phyloP scores from a whole-genome alignment of 2,329 filamentous ascomycete species.

The Cladosporium sp. region DNA sequence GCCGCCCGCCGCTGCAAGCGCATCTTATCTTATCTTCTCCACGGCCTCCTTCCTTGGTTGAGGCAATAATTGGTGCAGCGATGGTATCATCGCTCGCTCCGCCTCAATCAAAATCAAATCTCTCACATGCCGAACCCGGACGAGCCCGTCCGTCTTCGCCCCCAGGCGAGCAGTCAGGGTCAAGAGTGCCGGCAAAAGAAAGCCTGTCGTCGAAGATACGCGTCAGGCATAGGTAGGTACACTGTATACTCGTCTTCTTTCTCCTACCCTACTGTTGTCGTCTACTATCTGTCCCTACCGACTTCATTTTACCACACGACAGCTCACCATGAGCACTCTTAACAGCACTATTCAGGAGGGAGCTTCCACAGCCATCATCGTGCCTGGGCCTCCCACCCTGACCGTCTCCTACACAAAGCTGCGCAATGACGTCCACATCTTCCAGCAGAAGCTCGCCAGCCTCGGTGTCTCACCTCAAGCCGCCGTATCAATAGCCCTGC shows the following conservation, averaged over 20 bases:
- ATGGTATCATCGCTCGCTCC: slow-evolving; percentile 2
- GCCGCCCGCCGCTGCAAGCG: neutral
- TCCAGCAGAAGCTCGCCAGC: slow-evolving; percentile 75
- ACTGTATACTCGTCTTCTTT: neutral
- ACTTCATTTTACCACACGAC: too few relatives aligned
- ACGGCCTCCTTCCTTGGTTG: too few relatives aligned
- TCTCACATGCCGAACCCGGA: slow-evolving; percentile 1
- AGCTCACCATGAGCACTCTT: slow-evolving; percentile 55
- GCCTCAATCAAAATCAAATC: slow-evolving; percentile 1
- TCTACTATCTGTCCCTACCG: neutral
- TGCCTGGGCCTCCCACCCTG: slow-evolving; percentile 67
- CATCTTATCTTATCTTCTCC: neutral
- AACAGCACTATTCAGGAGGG: slow-evolving; percentile 58
- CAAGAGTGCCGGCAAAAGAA: slow-evolving; percentile 1
- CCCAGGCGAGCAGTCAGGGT: slow-evolving; percentile 2
- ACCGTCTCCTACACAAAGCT: slow-evolving; percentile 71
- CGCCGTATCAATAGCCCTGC: slow-evolving; percentile 78
- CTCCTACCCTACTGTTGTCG: neutral
- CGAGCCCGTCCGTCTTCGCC: slow-evolving; percentile 7
- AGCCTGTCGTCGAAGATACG: neutral
- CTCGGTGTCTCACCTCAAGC: slow-evolving; percentile 69
- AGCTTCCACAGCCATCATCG: slow-evolving; percentile 65
- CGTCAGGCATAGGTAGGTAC: slow-evolving; percentile 2
- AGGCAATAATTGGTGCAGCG: neutral
- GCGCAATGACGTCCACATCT: slow-evolving; percentile 63